Evolutionary conservation across 2,329 filamentous ascomycete species (phyloP).

Genomic region (Fusarium euwallaceae): DNA sequence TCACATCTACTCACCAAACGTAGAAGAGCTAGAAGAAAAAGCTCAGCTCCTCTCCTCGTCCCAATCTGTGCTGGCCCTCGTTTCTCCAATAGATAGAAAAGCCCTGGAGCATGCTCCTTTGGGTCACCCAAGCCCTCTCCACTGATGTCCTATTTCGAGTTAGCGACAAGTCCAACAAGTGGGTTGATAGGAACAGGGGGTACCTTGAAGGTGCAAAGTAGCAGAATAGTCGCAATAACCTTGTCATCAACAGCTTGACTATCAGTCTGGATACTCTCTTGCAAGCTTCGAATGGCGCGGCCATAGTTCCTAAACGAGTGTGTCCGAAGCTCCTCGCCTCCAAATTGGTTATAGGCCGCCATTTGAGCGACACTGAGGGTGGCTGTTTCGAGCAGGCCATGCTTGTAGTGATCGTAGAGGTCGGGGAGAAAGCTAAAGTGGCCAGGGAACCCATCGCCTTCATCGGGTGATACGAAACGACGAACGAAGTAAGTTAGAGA

Average conservation of each 20-base stretch:
- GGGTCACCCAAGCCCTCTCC: conserved; percentile 48
- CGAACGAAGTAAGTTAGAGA: conserved; percentile 52
- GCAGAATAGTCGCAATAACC: conserved; percentile 47
- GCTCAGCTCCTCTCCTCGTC: conserved; percentile 47
- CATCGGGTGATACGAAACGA: conserved; percentile 50
- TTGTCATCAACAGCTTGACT: conserved; percentile 47
- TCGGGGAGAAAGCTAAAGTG: conserved; percentile 51
- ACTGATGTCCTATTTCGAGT: conserved; percentile 47
- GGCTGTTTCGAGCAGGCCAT: conserved; percentile 48
- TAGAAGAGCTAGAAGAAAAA: conserved; percentile 49
- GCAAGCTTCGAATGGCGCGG: conserved; percentile 46
- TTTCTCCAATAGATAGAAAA: conserved; percentile 51
- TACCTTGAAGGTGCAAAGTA: conserved; percentile 50
- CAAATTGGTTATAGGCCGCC: conserved; percentile 51
- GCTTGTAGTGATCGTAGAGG: conserved; percentile 44
- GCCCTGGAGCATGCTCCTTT: conserved; percentile 49
- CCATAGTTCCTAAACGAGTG: conserved; percentile 49
- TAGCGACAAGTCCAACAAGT: background rate
- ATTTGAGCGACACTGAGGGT: conserved; percentile 52
- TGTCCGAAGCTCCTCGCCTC: conserved; percentile 44
- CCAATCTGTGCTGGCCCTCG: conserved; percentile 49
- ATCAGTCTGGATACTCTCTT: conserved; percentile 44
- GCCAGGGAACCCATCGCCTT: conserved; percentile 48
- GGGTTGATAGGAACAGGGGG: background rate
- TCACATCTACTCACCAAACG: conserved; percentile 43